Evolutionary conservation across 345 rosid species (phyloP).

Genomic region (Citrus australasica): DNA sequence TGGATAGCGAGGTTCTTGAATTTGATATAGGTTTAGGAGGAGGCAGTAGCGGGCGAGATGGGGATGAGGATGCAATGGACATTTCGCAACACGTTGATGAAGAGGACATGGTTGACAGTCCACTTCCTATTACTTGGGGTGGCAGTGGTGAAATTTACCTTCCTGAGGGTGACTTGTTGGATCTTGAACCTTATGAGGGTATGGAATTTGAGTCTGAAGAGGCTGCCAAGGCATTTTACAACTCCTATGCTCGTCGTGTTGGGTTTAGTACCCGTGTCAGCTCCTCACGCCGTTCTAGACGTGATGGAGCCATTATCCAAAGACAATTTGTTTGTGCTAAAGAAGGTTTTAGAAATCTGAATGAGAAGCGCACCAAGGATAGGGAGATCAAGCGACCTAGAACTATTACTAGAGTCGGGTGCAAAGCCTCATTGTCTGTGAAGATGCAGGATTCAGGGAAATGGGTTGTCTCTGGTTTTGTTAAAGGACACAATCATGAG

Average conservation of each 20-base stretch:
- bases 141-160: slow-evolving; percentile 30
- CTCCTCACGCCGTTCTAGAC: slow-evolving; percentile 53
- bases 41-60: slow-evolving; percentile 19
- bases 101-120: slow-evolving; percentile 28
- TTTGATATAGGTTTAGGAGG: slow-evolving; percentile 48
- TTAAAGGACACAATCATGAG: slow-evolving; percentile 43
- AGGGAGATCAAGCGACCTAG: slow-evolving; percentile 54
- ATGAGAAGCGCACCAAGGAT: slow-evolving; percentile 46
- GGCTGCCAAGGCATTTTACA: slow-evolving; percentile 56
- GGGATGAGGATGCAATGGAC: slow-evolving; percentile 31
- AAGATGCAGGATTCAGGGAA: slow-evolving; percentile 51
- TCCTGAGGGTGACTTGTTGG: slow-evolving; percentile 37
- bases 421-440: slow-evolving; percentile 41
- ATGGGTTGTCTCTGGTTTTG: slow-evolving; percentile 45
- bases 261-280: slow-evolving; percentile 60
- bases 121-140: slow-evolving; percentile 8
- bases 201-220: slow-evolving; percentile 59
- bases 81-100: slow-evolving; percentile 39
- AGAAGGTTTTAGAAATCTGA: slow-evolving; percentile 46
- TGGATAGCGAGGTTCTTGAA: slow-evolving; percentile 52
- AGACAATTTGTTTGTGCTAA: slow-evolving; percentile 53
- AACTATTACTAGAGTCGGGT: slow-evolving; percentile 39
- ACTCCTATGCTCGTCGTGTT: slow-evolving; percentile 52
- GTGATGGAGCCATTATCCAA: slow-evolving; percentile 55
- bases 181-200: slow-evolving; percentile 54